Evolutionary conservation across 768 basidiomycete genomes (phyloP), one percentile per base, ranked within the genome.

Genomic region (Trametes gibbosa): DNA sequence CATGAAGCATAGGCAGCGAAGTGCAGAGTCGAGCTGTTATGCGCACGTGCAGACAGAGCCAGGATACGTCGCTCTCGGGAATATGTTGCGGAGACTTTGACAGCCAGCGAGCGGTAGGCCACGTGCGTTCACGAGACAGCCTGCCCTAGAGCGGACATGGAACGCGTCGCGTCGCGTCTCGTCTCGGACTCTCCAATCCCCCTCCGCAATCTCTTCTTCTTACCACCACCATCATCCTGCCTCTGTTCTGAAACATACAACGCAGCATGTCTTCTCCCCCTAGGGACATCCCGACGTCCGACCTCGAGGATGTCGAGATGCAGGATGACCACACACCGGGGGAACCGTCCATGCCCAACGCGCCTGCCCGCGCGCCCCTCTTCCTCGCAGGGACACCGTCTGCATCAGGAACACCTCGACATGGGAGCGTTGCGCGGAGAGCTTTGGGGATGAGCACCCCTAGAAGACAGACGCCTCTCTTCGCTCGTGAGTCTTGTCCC

Each of bases 361-460:
- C 67, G 23, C 70, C 68, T 17, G 58, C 62, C 17, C 55, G 63
- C 34, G 59, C 70, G 29, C 71, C 73, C 1, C 68, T 74, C 23
- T 74, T 74, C 59, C 57, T 72, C 13, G 63, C 70, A 3, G 65
- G 67, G 8, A 71, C 72, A 0, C 73, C 73, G 2, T 71, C 70
- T 0, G 66, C 53, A 1, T 54, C 64, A 2, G 70, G 71, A 1
- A 71, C 72, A 8, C 71, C 72, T 2, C 54, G 39, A 17, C 61
- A 58, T 29, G 56, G 54, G 24, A 10, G 50, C 9, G 63, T 71
- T 34, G 73, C 72, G 7, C 58, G 71, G 12, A 59, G 73, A 37
- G 71, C 73, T 0, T 32, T 73, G 2, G 70, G 69, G 1, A 35
- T 74, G 52, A 68, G 61, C 37, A 68, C 70, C 0, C 68, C 72